phyloP scores from a whole-genome alignment of 495 filamentous ascomycete species.

The Aspergillus mulundensis region DNA sequence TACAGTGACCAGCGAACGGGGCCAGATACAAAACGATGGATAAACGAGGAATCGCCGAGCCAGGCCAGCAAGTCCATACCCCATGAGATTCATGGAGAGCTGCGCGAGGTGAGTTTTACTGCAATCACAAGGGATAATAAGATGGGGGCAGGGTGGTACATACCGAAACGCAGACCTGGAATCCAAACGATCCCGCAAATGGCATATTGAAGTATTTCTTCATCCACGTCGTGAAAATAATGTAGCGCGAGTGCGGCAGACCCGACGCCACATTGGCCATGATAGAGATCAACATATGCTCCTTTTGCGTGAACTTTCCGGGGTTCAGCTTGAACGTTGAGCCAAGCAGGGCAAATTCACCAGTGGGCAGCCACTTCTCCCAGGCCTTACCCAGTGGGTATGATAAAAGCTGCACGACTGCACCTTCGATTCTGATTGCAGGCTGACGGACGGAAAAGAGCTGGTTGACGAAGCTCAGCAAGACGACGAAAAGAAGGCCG shows the following conservation, averaged over 20 bases:
- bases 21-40: constrained; percentile 61
- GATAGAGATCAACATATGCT: constrained; percentile 53
- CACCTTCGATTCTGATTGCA: constrained; percentile 55
- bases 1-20: constrained; percentile 51
- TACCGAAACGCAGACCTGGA: neutral
- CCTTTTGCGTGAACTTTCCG: constrained; percentile 47
- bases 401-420: constrained; percentile 59
- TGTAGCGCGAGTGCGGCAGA: neutral
- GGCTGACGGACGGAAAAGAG: constrained; percentile 70
- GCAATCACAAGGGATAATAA: too few relatives aligned
- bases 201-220: neutral
- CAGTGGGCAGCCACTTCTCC: neutral
- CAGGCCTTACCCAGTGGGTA: constrained; percentile 43
- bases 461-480: constrained; percentile 58
- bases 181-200: neutral
- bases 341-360: constrained; percentile 20
- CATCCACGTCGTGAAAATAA: neutral
- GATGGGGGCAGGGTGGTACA: too few relatives aligned
- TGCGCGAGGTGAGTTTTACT: neutral
- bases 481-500: constrained; percentile 51
- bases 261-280: constrained; percentile 38
- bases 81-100: constrained; percentile 46
- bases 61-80: constrained; percentile 47
- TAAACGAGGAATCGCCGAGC: constrained; percentile 45
- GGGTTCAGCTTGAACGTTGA: constrained; percentile 46